Conservation (phyloP, 2,329 filamentous ascomycete genomes). For the Cercospora beticola region DNA sequence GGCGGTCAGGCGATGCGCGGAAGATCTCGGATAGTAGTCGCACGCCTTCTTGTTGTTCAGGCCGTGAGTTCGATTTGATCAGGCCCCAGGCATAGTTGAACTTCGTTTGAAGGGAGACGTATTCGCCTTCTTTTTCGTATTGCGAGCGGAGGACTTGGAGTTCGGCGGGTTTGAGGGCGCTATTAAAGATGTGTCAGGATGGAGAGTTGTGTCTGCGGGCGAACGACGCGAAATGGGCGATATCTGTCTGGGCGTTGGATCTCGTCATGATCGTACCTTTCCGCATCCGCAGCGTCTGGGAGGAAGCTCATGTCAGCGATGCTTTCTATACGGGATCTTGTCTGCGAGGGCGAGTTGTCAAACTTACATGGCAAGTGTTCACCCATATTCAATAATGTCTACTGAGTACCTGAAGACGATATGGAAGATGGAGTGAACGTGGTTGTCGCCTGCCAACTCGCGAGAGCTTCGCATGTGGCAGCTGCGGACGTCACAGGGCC, state of each 20-base stretch:
- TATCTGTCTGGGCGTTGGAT: neutral
- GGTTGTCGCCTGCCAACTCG: conserved; percentile 17
- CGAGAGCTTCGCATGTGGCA: conserved; percentile 7
- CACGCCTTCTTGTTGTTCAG: conserved; percentile 52
- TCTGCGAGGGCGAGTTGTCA: neutral
- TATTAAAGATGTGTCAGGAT: conserved; percentile 39
- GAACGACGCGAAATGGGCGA: neutral
- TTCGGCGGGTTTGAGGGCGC: conserved; percentile 86
- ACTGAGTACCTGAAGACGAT: neutral
- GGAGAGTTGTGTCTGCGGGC: too few relatives aligned
- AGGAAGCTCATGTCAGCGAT: conserved; percentile 31
- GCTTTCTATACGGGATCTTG: neutral
- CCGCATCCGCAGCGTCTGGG: conserved; percentile 92
- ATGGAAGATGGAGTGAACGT: neutral
- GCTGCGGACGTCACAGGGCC: conserved; percentile 17
- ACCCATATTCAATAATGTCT: conserved; percentile 1
- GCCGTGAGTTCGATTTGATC: conserved; percentile 82
- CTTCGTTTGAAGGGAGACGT: conserved; percentile 95
- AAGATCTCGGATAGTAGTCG: conserved; percentile 64
- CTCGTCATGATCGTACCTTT: conserved; percentile 63
- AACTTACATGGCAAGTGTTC: conserved; percentile 52
- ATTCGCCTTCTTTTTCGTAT: conserved; percentile 96
- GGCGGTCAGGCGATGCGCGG: conserved; percentile 84
- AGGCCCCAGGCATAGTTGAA: conserved; percentile 99
- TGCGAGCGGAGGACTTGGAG: conserved; percentile 89